Conservation (phyloP, 768 basidiomycete genomes). For the Russula sp. region DNA sequence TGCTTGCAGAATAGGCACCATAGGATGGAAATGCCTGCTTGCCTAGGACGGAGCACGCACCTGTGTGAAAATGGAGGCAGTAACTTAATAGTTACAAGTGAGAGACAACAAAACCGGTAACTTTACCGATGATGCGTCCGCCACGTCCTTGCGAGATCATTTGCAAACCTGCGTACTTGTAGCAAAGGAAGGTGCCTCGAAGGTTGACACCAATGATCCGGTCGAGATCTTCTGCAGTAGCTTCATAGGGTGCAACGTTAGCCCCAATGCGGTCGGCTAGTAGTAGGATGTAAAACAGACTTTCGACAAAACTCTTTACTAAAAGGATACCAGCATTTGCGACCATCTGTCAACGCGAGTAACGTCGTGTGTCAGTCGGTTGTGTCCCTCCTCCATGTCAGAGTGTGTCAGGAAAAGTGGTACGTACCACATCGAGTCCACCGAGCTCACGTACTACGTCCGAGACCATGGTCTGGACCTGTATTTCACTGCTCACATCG, state of each 20-base stretch:
- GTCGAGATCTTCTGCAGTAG: conserved; percentile 31
- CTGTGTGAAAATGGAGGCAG: neutral
- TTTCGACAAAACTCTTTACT: conserved; percentile 25
- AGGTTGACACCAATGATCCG: conserved; percentile 29
- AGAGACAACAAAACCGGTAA: too few relatives aligned
- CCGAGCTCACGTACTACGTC: conserved; percentile 32
- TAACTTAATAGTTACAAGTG: neutral
- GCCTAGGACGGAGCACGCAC: conserved; percentile 20
- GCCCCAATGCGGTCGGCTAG: neutral
- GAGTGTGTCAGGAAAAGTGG: neutral
- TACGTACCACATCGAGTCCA: conserved; percentile 37
- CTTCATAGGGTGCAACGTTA: conserved; percentile 18
- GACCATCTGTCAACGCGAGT: conserved; percentile 29
- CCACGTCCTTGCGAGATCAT: conserved; percentile 34
- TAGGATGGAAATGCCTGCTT: conserved; percentile 21
- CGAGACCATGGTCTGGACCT: conserved; percentile 33
- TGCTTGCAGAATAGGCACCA: conserved; percentile 35
- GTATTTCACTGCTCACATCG: conserved; percentile 27
- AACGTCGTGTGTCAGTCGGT: neutral
- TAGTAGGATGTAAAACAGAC: conserved; percentile 18
- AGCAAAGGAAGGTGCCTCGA: conserved; percentile 31
- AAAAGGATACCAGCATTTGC: conserved; percentile 33
- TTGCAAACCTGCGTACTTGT: conserved; percentile 32
- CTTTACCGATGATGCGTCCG: conserved; percentile 32
- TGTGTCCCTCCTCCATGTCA: neutral